Base-by-base conservation (phyloP, 352 stramenopile genomes). In the Phytophthora idaei region DNA sequence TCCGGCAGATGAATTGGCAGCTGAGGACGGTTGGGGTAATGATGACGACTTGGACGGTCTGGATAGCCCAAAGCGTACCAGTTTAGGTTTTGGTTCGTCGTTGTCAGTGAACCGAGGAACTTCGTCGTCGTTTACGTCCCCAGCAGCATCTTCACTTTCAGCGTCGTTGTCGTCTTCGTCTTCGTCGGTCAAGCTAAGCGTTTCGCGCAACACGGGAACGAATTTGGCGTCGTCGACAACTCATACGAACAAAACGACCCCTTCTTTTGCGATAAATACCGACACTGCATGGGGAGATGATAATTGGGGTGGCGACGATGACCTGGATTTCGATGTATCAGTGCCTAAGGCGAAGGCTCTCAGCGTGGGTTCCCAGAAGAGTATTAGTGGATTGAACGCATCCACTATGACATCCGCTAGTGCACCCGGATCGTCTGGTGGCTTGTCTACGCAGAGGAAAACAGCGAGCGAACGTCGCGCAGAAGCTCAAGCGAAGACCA, bases 1-100 rank as follows among this genome's bases (percentile, higher is more conserved):
- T 63, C 70, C 77, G 5, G 54, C 52, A 0, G 72, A 79, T 49
- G 83, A 90, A 31, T 45, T 89, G 25, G 67, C 74, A 17, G 74
- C 81, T 57, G 81, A 73, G 15, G 78, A 90, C 9, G 83, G 86
- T 21, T 91, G 82, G 84, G 82, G 81, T 27, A 75, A 90, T 15
- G 78, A 89, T 17, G 75, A 87, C 36, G 79, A 89, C 46, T 65
- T 91, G 54, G 83, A 89, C 53, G 64, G 63, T 6, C 48, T 90
- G 27, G 64, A 77, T 37, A 85, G 73, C 53, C 73, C 77, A 4
- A 82, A 85, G 36, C 52, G 61, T 32, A 63, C 71, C 6, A 70
- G 45, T 48, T 72, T 52, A 10, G 48, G 32, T 12, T 80, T 76
- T 60, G 36, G 57, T 25, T 71, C 74, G n/a, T 73, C 73, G 15